Evolutionary conservation across 23 red algal genomes (phyloP), one percentile per base, ranked within the genome.

Genomic region (Agarophyton chilense): DNA sequence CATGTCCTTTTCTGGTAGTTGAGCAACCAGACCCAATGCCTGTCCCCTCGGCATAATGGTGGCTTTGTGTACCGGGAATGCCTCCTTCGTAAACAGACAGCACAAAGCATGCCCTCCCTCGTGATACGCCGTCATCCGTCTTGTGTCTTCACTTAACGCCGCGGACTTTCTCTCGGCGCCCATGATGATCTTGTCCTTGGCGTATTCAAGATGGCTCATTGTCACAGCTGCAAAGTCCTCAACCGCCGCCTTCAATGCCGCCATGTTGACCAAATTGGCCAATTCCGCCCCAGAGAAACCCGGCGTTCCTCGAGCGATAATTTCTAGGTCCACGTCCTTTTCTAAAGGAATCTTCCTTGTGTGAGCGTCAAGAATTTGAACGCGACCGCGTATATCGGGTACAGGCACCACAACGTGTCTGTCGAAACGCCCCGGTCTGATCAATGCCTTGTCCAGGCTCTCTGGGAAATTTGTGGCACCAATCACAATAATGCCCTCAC

Each of bases 161-260:
- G 93, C 93, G 36, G 93, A 96, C 44, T 78, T 88, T 40, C 97
- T 36, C 78, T 99, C 97, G 9, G 97, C 97, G 1, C 97, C 97
- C 97, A 99, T 99, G 41, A 99, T 62, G 77, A 99, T 99, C 78
- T 94, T 99, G 77, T 99, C 97, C 70, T 99, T 99, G 8, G 97
- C 97, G 74, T 68, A 94, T 85, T 99, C 97, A 34, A 99, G 71
- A 84, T 99, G 93, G 26, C 83, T 62, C 93, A 96, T 96, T 7
- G 66, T 74, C 4, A 99, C 97, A 4, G 80, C 26, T 4, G 73
- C 58, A 64, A 89, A 74, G 28, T 92, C 90, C 39, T 99, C 97
- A 2, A 95, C 80, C 0, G 97, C 97, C 31, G 97, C 97, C 52
- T 96, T 96, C 52, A 99, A 52, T 9, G 97, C 97, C 21, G 97